A percentile compares a stretch with the other conserved stretches of the same genome.
Evolutionary conservation across 345 rosid species (phyloP).

Genomic region (Acer yangbiense): DNA sequence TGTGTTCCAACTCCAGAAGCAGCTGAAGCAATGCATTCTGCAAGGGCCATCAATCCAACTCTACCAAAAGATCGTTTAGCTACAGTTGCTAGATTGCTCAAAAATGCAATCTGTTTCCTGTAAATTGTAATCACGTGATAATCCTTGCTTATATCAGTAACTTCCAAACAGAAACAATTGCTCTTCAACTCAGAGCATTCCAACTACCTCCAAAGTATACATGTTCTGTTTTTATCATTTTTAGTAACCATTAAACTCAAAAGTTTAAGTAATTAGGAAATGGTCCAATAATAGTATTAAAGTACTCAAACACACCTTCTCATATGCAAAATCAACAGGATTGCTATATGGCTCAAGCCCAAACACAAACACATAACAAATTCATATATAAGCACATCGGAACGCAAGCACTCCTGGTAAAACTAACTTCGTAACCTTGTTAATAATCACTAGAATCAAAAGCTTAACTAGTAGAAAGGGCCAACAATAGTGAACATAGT

Average conservation of each 20-base stretch:
- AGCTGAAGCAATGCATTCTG: constrained; percentile 74
- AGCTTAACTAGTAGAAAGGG: background rate
- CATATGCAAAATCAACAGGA: background rate
- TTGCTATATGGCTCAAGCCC: background rate
- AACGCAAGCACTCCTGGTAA: background rate
- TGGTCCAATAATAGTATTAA: background rate
- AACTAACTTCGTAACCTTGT: background rate
- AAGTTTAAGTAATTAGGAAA: background rate
- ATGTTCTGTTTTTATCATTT: background rate
- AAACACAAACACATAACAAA: background rate
- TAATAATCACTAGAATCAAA: background rate
- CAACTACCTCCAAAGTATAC: background rate
- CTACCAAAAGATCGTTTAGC: constrained; percentile 82
- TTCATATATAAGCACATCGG: background rate
- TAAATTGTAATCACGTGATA: constrained; percentile 20
- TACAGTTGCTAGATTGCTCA: constrained; percentile 63
- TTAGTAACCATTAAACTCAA: background rate
- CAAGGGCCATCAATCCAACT: constrained; percentile 88
- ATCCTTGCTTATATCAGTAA: constrained; percentile 11
- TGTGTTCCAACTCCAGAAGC: constrained; percentile 44
- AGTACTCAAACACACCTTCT: background rate
- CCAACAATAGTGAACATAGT: background rate
- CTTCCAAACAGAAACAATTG: background rate
- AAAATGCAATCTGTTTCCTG: constrained; percentile 63
- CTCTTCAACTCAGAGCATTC: background rate